Evolutionary conservation across 1,284 basidiomycete species (phyloP), one percentile per base, ranked within the genome.

Genomic region (Sphagnurus paluster): DNA sequence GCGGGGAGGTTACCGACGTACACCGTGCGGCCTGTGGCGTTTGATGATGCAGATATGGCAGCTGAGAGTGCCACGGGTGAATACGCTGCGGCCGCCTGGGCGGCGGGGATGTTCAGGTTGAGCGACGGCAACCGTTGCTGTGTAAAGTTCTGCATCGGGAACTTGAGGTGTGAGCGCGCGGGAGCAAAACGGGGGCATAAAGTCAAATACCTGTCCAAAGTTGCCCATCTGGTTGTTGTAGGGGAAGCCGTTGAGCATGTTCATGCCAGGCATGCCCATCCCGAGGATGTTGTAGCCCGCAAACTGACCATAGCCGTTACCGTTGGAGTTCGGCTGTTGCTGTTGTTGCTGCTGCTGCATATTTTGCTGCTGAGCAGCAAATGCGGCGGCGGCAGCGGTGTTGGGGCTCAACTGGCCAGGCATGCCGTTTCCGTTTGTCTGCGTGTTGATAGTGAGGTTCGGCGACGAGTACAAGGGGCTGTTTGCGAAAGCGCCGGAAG

Each of bases 1-100:
- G 90, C 77, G 11, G 96, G 96, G 33, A 99, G 80, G 69, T 97
- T 98, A 56, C 96, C 97, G 49, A 99, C 88, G 67, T 98, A 99
- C 39, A 99, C 95, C 0, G 97, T 99, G 48, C 96, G 89, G 7
- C 89, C 90, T 16, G 79, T 76, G 2, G 82, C 79, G 28, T 81
- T 80, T 1, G 87, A 81, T 1, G 84, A 66, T 24, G 69, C 68
- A 21, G 66, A 68, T 13, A 87, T 70, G 5, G 82, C 67, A 23
- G 73, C 73, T 11, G 61, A 66, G 33, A 87, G 72, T 3, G 80
- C 81, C 5, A 80, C 84, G n/a, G 87, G 87, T 2, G 87, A 87
- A 60, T 90, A 91, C 7, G 77, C 77, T 1, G 76, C 77, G 30
- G 76, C 77, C 2, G 77, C 78, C 55, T 71, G 70, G 13, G 66